phyloP scores from a whole-genome alignment of 164 flowering plant species.

The Akebia trifoliata region DNA sequence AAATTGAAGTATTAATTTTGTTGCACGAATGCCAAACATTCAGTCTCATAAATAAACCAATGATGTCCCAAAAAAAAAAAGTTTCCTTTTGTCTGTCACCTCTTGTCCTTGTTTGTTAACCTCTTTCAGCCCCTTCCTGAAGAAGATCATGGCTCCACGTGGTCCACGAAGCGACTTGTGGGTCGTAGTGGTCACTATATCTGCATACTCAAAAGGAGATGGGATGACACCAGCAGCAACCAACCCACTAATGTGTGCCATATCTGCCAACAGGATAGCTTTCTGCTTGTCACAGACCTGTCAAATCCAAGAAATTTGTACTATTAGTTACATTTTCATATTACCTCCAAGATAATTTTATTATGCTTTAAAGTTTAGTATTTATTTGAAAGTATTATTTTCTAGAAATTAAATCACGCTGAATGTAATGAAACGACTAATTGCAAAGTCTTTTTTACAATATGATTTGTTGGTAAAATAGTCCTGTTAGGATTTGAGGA shows the following conservation, averaged over 20 bases:
- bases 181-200: conserved; percentile 95
- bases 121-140: conserved; percentile 85
- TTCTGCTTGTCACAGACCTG: conserved; percentile 97
- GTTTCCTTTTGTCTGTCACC: conserved; percentile 29
- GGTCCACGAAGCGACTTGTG: conserved; percentile 99
- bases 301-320: conserved; percentile 8
- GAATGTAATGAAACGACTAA: too few species aligned
- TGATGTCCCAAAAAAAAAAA: background rate
- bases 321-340: background rate
- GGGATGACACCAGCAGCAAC: conserved; percentile 99
- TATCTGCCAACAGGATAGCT: conserved; percentile 93
- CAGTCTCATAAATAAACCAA: background rate
- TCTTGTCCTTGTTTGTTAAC: conserved; percentile 78
- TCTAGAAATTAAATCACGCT: too few species aligned
- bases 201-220: conserved; percentile 98
- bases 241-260: conserved; percentile 99
- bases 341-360: too few species aligned
- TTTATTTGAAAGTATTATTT: too few species aligned
- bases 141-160: conserved; percentile 94
- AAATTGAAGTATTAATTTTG: conserved; percentile 9
- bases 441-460: too few species aligned
- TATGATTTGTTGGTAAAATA: too few species aligned
- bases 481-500: too few species aligned
- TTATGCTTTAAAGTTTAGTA: too few species aligned
- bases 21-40: too few species aligned